phyloP scores from a whole-genome alignment of 1,284 basidiomycete species.

The Apiotrichum mycotoxinovorans region DNA sequence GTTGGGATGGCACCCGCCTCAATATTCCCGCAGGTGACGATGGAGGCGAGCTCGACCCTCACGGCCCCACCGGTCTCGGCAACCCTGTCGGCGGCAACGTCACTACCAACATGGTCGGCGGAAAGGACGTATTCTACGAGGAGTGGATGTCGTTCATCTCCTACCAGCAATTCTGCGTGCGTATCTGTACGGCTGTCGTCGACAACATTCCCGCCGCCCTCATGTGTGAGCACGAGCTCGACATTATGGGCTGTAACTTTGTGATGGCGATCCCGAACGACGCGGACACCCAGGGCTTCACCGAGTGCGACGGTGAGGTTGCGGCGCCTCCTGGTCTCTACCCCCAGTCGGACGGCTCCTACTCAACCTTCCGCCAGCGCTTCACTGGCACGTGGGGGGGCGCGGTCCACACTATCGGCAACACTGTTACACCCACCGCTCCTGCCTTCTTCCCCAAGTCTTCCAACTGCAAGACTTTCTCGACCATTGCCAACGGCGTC shows the following conservation, averaged over 20 bases:
- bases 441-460: conserved; percentile 41
- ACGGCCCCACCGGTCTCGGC: conserved; percentile 48
- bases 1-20: conserved; percentile 47
- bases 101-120: conserved; percentile 51
- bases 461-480: conserved; percentile 49
- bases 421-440: conserved; percentile 37
- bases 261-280: conserved; percentile 48
- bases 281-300: conserved; percentile 37
- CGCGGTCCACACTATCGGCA: conserved; percentile 36
- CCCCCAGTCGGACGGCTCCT: conserved; percentile 39
- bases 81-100: conserved; percentile 56
- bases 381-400: conserved; percentile 42
- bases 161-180: conserved; percentile 48
- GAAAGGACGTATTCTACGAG: conserved; percentile 54
- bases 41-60: conserved; percentile 52
- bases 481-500: conserved; percentile 45
- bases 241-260: conserved; percentile 49
- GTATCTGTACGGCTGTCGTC: conserved; percentile 46
- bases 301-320: conserved; percentile 46
- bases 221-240: conserved; percentile 42
- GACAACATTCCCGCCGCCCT: conserved; percentile 32
- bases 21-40: conserved; percentile 50
- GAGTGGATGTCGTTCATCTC: conserved; percentile 52
- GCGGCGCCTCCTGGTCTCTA: conserved; percentile 47
- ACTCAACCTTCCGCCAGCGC: conserved; percentile 48